Conservation (phyloP, 768 basidiomycete species). For the Mycena filopes region DNA sequence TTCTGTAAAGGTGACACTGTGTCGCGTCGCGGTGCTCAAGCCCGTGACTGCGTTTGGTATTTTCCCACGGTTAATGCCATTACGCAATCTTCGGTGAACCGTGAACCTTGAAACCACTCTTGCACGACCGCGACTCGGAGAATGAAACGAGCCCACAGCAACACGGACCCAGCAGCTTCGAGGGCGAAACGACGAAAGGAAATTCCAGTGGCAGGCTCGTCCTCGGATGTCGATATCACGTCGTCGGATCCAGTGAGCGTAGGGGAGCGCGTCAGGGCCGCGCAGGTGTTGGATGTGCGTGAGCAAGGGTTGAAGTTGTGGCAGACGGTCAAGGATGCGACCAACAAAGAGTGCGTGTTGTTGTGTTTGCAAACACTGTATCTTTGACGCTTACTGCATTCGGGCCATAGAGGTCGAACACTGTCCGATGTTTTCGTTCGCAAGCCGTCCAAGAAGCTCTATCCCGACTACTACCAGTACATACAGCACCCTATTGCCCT, state of each 20-base stretch:
- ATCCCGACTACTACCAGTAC: conserved; percentile 87
- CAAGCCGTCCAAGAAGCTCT: conserved; percentile 75
- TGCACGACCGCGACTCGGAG: too few species aligned
- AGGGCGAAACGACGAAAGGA: conserved; percentile 53
- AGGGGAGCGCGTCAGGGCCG: conserved; percentile 39
- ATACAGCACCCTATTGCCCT: conserved; percentile 88
- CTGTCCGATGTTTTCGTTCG: conserved; percentile 75
- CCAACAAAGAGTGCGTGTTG: conserved; percentile 87
- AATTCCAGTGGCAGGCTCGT: conserved; percentile 45
- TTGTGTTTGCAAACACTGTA: conserved; percentile 35
- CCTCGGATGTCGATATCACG: conserved; percentile 55
- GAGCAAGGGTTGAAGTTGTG: conserved; percentile 79
- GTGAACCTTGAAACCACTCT: too few species aligned
- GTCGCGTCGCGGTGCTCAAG: too few species aligned
- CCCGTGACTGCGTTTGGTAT: too few species aligned
- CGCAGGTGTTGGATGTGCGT: conserved; percentile 56
- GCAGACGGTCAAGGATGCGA: conserved; percentile 83
- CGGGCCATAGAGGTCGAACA: conserved; percentile 67
- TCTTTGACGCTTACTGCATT: conserved; percentile 39
- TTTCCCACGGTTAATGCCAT: too few species aligned
- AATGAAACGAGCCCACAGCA: conserved; percentile 53
- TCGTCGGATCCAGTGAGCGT: conserved; percentile 46
- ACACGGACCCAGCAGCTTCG: conserved; percentile 50
- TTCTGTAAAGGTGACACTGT: too few species aligned
- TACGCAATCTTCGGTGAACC: too few species aligned